phyloP scores from a whole-genome alignment of 192 early-diverging fungal genomes.

The Spizellomyces sp. region DNA sequence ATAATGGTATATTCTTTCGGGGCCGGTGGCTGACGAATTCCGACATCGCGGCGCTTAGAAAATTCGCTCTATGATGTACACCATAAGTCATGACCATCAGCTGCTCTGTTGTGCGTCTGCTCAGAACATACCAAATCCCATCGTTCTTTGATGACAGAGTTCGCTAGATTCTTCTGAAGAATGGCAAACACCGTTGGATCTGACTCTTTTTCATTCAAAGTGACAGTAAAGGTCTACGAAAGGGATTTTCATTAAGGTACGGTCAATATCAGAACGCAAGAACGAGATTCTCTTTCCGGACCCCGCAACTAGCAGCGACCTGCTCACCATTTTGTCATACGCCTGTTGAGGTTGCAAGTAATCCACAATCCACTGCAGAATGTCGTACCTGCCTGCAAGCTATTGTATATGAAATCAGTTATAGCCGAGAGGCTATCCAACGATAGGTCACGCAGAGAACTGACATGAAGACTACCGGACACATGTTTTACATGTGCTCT shows the following conservation, averaged over 20 bases:
- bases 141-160: conserved; percentile 60
- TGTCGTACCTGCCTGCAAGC: conserved; percentile 60
- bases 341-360: conserved; percentile 16
- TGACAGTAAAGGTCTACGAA: conserved; percentile 49
- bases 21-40: conserved; percentile 25
- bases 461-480: conserved; percentile 63
- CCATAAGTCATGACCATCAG: neutral
- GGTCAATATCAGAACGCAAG: neutral
- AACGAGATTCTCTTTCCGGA: neutral
- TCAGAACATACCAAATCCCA: conserved; percentile 63
- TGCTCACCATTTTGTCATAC: conserved; percentile 11
- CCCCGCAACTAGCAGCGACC: neutral
- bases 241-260: conserved; percentile 10
- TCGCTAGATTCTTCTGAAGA: conserved; percentile 54
- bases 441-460: neutral
- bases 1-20: conserved; percentile 49
- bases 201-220: conserved; percentile 40
- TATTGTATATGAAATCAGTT: conserved; percentile 19
- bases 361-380: conserved; percentile 49
- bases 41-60: conserved; percentile 33
- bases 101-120: neutral
- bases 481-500: conserved; percentile 67
- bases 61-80: conserved; percentile 33
- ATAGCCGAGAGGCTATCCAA: conserved; percentile 35
- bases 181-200: conserved; percentile 72